Conservation (phyloP, 192 early-diverging fungal genomes). For the Linnemannia elongata region DNA sequence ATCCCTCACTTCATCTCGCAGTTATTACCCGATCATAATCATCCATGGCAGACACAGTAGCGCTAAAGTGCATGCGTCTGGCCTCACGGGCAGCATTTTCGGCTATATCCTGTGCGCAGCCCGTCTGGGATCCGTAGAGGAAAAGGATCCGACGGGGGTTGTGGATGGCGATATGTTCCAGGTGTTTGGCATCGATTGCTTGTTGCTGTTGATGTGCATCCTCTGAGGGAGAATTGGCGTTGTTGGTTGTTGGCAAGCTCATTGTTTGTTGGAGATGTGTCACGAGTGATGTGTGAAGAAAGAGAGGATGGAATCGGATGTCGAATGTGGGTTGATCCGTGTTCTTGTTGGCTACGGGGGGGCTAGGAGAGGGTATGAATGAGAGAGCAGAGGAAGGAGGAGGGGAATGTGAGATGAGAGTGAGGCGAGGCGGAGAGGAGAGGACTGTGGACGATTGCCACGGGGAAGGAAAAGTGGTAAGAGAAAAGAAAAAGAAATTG, state of each 20-base stretch:
- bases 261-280: neutral
- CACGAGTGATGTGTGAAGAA: neutral
- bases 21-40: constrained; percentile 72
- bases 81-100: constrained; percentile 86
- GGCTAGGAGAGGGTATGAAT: neutral
- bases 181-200: constrained; percentile 20
- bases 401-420: neutral
- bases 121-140: constrained; percentile 94
- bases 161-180: constrained; percentile 48
- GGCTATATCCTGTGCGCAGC: constrained; percentile 92
- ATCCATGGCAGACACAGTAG: constrained; percentile 81
- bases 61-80: constrained; percentile 78
- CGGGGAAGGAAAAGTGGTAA: neutral
- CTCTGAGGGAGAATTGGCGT: neutral
- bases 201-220: neutral
- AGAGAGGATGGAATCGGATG: neutral
- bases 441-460: neutral
- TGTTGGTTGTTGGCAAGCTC: neutral
- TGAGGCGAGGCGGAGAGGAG: neutral
- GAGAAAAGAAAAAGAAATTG: neutral
- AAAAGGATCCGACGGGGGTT: constrained; percentile 71
- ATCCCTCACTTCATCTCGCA: neutral
- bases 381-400: neutral
- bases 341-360: neutral
- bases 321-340: neutral